Evolutionary conservation across 768 basidiomycete species (phyloP), one percentile per base, ranked within the genome.

Genomic region (Sarcodon aspratus): DNA sequence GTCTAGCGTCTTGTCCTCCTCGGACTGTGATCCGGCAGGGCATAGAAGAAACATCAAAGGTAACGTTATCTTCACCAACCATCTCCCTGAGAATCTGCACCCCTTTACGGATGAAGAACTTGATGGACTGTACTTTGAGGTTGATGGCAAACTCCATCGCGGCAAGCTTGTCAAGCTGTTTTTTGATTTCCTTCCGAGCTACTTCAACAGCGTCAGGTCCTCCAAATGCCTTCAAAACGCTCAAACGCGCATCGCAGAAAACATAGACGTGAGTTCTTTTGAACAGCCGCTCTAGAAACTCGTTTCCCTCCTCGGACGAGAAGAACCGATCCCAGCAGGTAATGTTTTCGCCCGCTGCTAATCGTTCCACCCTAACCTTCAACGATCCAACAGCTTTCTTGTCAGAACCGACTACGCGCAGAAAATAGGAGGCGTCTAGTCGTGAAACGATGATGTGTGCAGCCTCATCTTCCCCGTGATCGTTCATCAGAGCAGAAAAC

Each of bases 331-430:
- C 55, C 79, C 78, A 82, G 34, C 67, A 67, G 3, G 61, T 60
- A 3, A 81, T 62, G 34, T 62, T 71, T 36, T 75, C 71, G 5
- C 80, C 80, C 21, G 65, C 66, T 2, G 69, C 72, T 36, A 82
- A 57, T 46, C 64, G 71, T 58, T 82, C 80, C 0, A 78, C 74
- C 46, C 78, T 65, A 9, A 81, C 79, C 62, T 80, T 82, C 51
- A 82, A 55, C 6, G 70, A 66, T 1, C 80, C 80, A 1, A 74
- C 69, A 2, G 69, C 70, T 53, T 74, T 72, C 60, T 75, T 75
- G 46, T 74, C 72, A 11, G 73, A 65, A 0, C 80, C 79, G 1
- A 64, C 53, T 13, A 80, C 65, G 4, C 62, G 68, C 36, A 81
- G 66, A 13, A 63, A 59, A 42, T 72, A 65, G 45, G 33, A 55